Evolutionary conservation across 2,329 filamentous ascomycete genomes (phyloP), one percentile per base, ranked within the genome.

Genomic region (Aspergillus arachidicola): DNA sequence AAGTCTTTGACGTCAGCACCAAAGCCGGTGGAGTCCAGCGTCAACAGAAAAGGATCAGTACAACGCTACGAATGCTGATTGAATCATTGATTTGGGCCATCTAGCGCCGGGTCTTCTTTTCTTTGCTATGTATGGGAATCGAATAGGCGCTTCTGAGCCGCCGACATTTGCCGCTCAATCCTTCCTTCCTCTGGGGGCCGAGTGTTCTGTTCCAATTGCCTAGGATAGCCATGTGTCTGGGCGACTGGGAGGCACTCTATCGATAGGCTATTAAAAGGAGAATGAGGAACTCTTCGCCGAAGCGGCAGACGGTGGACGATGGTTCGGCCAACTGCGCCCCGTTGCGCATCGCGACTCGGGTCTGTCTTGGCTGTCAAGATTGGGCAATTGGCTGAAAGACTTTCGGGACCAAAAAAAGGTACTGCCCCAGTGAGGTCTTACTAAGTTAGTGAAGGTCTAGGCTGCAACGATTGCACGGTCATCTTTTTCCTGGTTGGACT

Each of bases 1-100:
- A 36, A 62, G 48, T 64, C 38, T 59, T 66, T 66, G 64, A 68
- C 66, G 66, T 68, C 66, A 68, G 66, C 62, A 57, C 23, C 48
- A 11, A 21, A 57, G 45, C 10, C 6, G 11, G 51, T 55, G 32
- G 32, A 55, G 51, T 55, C 51, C n/a, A 21, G 51, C 51, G 51
- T 55, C 51, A 55, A 55, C 14, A 28, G 11, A n/a, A 54, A 23
- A 36, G 30, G 16, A 12, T 21, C 32, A 55, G 32, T 59, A 62
- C 60, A 56, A 48, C 57, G 54, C 12, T 55, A 55, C 51, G 14
- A 23, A 19, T 14, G 21, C 12, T 55, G 51, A 23, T 55, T 38
- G 32, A 38, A 55, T 41, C 32, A 55, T 55, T 16, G 51, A 55
- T 26, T 38, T 55, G 19, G 28, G 51, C 6, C 23, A 32, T 53